Percentiles rank a stretch among this genome's conserved stretches.
Evolutionary conservation across 257 asterid genomes (phyloP).

Genomic region (Salvia rosmarinus): DNA sequence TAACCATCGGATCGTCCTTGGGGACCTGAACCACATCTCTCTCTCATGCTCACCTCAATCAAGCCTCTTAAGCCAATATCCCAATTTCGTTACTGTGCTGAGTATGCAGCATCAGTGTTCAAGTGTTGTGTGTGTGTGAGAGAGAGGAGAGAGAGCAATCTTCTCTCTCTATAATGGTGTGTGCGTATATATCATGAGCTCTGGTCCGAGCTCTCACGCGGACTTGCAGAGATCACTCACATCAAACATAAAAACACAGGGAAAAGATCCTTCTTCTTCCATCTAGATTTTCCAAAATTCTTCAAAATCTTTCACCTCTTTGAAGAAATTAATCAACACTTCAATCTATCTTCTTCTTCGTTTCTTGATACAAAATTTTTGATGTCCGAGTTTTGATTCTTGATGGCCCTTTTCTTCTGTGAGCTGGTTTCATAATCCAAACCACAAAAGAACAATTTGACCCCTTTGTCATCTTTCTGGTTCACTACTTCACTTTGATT

Average conservation of each 20-base stretch:
- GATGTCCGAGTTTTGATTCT: not conserved
- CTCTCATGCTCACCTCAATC: constrained; percentile 8
- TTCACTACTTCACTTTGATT: not conserved
- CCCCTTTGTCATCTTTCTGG: constrained; percentile 8
- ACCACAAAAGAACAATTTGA: not conserved
- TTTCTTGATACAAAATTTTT: not conserved
- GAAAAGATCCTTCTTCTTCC: constrained; percentile 5
- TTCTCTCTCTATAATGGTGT: constrained; percentile 7
- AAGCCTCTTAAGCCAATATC: constrained; percentile 32
- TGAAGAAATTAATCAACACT: not conserved
- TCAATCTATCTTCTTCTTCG: not conserved
- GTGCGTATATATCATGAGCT: constrained; percentile 32
- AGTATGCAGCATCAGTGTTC: constrained; percentile 14
- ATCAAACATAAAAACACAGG: constrained; percentile 18
- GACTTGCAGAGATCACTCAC: constrained; percentile 48
- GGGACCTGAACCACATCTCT: constrained; percentile 5
- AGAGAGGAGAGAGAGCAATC: constrained; percentile 22
- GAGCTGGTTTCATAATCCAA: not conserved
- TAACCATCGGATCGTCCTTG: too few relatives aligned
- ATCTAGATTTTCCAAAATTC: constrained; percentile 16
- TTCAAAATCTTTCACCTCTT: constrained; percentile 17
- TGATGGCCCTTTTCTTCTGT: constrained; percentile 13
- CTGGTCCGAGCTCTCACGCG: constrained; percentile 53
- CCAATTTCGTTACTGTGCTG: constrained; percentile 34
- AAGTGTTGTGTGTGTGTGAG: constrained; percentile 15